Percentiles rank a stretch among this genome's conserved stretches.
These are phyloP conservation scores for Claviceps sp. DNA, from an alignment of 2,329 filamentous ascomycete species.

Conservation along the genomic window DNA sequence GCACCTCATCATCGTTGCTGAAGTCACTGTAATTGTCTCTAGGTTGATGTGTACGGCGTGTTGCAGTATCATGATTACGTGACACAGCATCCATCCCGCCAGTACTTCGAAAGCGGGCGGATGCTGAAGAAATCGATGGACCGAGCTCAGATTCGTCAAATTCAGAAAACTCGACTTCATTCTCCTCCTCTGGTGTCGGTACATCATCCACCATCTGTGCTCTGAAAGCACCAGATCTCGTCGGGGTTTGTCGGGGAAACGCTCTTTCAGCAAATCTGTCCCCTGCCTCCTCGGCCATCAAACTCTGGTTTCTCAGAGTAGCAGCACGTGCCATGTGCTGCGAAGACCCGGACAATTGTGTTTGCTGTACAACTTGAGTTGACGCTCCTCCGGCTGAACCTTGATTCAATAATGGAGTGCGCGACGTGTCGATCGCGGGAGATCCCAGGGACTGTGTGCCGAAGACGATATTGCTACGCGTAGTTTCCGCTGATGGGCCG, in stretches of 20 bases:
- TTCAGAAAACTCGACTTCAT: constrained; percentile 17
- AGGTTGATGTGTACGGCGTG: constrained; percentile 9
- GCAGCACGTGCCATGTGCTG: constrained; percentile 10
- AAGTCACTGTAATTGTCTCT: constrained; percentile 31
- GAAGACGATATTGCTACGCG: constrained; percentile 22
- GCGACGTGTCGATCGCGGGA: constrained; percentile 19
- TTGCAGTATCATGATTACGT: not conserved
- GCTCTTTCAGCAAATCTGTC: constrained; percentile 7
- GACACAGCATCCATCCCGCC: not conserved
- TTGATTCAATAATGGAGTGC: constrained; percentile 20
- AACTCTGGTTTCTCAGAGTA: constrained; percentile 8
- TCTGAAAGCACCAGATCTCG: constrained; percentile 1
- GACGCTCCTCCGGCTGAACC: constrained; percentile 18
- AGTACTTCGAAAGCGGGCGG: not conserved
- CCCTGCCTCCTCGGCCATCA: constrained; percentile 14
- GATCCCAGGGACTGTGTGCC: constrained; percentile 28
- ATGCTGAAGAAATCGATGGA: not conserved
- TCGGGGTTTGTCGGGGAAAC: constrained; percentile 15
- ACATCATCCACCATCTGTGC: not conserved
- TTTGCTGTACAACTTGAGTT: constrained; percentile 39
- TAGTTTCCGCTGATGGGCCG: constrained; percentile 5
- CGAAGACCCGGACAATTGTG: constrained; percentile 26
- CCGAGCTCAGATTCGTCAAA: constrained; percentile 16
- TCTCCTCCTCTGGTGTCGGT: constrained; percentile 5
- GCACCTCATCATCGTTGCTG: constrained; percentile 37